Evolutionary conservation across 2,329 filamentous ascomycete species (phyloP).

Genomic region (Huntiella abstrusa): DNA sequence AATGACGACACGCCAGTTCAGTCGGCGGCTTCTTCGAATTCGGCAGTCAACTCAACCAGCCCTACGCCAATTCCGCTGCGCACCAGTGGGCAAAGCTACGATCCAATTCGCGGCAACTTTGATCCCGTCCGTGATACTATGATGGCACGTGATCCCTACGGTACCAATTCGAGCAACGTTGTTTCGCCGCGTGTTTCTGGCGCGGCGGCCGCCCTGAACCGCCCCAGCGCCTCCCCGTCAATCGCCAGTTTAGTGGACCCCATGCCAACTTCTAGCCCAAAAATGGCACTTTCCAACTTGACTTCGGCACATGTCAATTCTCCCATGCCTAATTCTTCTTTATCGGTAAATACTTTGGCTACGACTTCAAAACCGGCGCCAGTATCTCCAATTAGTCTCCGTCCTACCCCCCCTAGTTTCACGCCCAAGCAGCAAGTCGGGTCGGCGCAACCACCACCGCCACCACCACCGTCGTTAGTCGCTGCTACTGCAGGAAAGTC

Average conservation of each 20-base stretch:
- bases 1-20: slow-evolving; percentile 33
- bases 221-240: slow-evolving; percentile 76
- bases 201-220: slow-evolving; percentile 27
- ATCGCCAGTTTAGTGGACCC: slow-evolving; percentile 79
- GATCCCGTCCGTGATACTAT: slow-evolving; percentile 46
- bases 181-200: slow-evolving; percentile 29
- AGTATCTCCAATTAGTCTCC: neutral
- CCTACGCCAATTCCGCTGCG: slow-evolving; percentile 28
- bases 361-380: neutral
- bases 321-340: neutral
- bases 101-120: slow-evolving; percentile 68
- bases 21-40: neutral
- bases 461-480: neutral
- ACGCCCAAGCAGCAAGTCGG: neutral
- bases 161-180: slow-evolving; percentile 22
- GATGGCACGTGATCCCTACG: slow-evolving; percentile 29
- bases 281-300: slow-evolving; percentile 17
- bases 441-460: neutral
- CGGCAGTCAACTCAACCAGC: slow-evolving; percentile 19
- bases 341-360: neutral
- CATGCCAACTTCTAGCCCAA: slow-evolving; percentile 18
- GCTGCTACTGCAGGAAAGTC: neutral
- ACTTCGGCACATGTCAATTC: neutral
- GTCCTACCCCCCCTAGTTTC: neutral
- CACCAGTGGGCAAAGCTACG: slow-evolving; percentile 67